Percentiles rank a stretch among this genome's conserved stretches.
Evolutionary conservation across 2,329 filamentous ascomycete species (phyloP).

Genomic region (Corynespora cassiicola): DNA sequence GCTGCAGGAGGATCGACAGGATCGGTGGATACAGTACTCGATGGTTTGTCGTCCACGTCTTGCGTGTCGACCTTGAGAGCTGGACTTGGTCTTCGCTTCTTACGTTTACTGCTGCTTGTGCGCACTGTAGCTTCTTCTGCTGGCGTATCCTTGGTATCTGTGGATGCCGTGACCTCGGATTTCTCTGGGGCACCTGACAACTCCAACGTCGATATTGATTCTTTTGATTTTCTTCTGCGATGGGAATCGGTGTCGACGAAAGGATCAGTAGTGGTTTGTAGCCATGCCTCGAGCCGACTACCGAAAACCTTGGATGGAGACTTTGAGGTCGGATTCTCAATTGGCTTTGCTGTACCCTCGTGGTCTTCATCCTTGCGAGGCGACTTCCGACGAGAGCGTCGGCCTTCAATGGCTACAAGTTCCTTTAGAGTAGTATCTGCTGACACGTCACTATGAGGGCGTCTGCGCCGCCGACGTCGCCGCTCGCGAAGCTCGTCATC

Average conservation of each 20-base stretch:
- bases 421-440: conserved; percentile 32
- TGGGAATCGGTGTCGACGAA: conserved; percentile 56
- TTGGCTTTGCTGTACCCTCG: conserved; percentile 17
- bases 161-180: conserved; percentile 32
- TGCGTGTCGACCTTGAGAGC: conserved; percentile 33
- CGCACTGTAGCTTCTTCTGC: conserved; percentile 26
- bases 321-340: conserved; percentile 26
- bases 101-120: conserved; percentile 32
- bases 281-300: conserved; percentile 67
- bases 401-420: conserved; percentile 17
- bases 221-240: conserved; percentile 37
- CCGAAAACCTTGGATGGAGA: conserved; percentile 54
- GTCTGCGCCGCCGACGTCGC: conserved; percentile 33
- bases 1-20: conserved; percentile 20
- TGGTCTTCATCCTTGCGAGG: conserved; percentile 33
- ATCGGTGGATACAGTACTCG: conserved; percentile 27
- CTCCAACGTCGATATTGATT: conserved; percentile 36
- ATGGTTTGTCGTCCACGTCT: conserved; percentile 26
- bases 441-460: conserved; percentile 29
- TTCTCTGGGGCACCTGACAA: conserved; percentile 28
- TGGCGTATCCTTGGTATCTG: conserved; percentile 25
- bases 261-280: conserved; percentile 63
- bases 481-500: conserved; percentile 36
- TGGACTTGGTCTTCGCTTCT: conserved; percentile 32
- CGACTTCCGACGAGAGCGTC: conserved; percentile 31